Percentiles rank a stretch among this genome's conserved stretches.
Evolutionary conservation across 805 yeast genomes (phyloP).

Genomic region (Saturnispora dispora): DNA sequence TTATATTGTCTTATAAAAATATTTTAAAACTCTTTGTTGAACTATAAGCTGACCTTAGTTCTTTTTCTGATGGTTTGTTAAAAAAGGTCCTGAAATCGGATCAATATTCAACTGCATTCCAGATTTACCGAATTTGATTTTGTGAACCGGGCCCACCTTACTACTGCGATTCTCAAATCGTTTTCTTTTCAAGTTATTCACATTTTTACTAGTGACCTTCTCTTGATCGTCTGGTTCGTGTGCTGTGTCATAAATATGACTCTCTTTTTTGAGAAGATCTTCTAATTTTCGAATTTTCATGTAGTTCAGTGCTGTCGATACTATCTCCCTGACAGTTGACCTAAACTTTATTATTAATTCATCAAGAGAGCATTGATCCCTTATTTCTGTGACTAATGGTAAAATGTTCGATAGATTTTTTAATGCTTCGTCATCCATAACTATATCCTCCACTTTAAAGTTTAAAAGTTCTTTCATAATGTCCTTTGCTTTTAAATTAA

Average conservation of each 20-base stretch:
- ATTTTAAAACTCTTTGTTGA: background rate
- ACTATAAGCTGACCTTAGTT: background rate
- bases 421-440: slow-evolving; percentile 9
- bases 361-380: slow-evolving; percentile 35
- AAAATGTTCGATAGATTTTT: slow-evolving; percentile 7
- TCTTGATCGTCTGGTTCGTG: slow-evolving; percentile 4
- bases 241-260: background rate
- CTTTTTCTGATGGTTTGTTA: slow-evolving; percentile 6
- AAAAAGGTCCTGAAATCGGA: slow-evolving; percentile 27
- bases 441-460: slow-evolving; percentile 8
- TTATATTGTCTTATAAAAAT: too few species aligned
- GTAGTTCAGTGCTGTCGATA: slow-evolving; percentile 30
- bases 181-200: background rate
- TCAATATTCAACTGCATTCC: slow-evolving; percentile 33
- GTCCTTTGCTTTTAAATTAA: slow-evolving; percentile 12
- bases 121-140: slow-evolving; percentile 27
- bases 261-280: slow-evolving; percentile 20
- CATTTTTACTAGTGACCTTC: background rate
- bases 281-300: slow-evolving; percentile 32
- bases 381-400: slow-evolving; percentile 36
- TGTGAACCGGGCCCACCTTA: slow-evolving; percentile 31
- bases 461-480: slow-evolving; percentile 5
- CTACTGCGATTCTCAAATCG: slow-evolving; percentile 14
- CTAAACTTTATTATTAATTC: slow-evolving; percentile 46
- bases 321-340: slow-evolving; percentile 42